Conservation (phyloP, 1,139 yeast species). For the Taphrina wiesneri region DNA sequence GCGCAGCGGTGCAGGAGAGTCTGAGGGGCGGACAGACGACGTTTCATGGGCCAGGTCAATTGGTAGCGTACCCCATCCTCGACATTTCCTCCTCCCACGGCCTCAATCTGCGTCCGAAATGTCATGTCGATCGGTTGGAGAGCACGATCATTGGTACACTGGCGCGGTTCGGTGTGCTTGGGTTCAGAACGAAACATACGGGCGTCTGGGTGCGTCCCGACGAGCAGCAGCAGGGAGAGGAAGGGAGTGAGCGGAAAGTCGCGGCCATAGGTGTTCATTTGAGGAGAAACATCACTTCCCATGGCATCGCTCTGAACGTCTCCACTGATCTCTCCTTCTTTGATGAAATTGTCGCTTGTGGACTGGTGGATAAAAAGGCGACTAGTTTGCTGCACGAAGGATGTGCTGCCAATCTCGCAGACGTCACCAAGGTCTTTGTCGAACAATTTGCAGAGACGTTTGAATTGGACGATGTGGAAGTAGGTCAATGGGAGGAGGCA, state of each 20-base stretch:
- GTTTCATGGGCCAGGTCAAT: slow-evolving; percentile 94
- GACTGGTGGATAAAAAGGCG: slow-evolving; percentile 63
- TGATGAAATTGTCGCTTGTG: slow-evolving; percentile 79
- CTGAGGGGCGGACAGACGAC: slow-evolving; percentile 97
- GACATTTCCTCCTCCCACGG: slow-evolving; percentile 62
- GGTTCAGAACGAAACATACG: slow-evolving; percentile 66
- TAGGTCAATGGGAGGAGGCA: not conserved
- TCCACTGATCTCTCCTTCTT: slow-evolving; percentile 70
- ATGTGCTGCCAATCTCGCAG: not conserved
- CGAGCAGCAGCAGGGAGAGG: not conserved
- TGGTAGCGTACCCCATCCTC: slow-evolving; percentile 78
- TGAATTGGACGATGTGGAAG: not conserved
- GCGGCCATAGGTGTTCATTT: slow-evolving; percentile 90
- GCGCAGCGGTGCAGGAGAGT: slow-evolving; percentile 55
- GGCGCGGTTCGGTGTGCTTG: slow-evolving; percentile 50
- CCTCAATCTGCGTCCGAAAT: slow-evolving; percentile 59
- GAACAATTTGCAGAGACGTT: not conserved
- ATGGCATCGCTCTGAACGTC: slow-evolving; percentile 84
- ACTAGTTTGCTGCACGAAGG: slow-evolving; percentile 50
- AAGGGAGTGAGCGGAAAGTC: slow-evolving; percentile 54
- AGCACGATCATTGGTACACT: slow-evolving; percentile 61
- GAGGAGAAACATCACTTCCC: slow-evolving; percentile 79
- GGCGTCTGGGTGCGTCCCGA: slow-evolving; percentile 52
- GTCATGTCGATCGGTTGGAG: slow-evolving; percentile 74
- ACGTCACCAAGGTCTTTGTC: slow-evolving; percentile 4